Evolutionary conservation across 441 rosid genomes (phyloP).

Genomic region (Arabidopsis hybrid): DNA sequence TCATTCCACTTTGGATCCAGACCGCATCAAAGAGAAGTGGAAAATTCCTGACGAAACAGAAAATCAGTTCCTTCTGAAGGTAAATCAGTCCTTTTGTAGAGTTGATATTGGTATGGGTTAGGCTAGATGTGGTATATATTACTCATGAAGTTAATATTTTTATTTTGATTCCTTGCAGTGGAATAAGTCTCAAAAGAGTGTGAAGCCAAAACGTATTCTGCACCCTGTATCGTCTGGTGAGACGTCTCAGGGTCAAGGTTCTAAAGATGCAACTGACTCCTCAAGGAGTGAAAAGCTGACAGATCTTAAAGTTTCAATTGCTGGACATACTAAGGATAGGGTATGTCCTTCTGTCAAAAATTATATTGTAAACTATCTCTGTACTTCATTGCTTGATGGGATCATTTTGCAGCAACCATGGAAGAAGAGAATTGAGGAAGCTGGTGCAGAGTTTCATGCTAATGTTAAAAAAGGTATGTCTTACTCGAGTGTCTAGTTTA

Average conservation of each 20-base stretch:
- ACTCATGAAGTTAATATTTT: slow-evolving; percentile 25
- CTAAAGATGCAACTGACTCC: slow-evolving; percentile 53
- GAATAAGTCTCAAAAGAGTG: slow-evolving; percentile 80
- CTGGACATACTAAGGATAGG: slow-evolving; percentile 66
- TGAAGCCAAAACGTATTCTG: slow-evolving; percentile 73
- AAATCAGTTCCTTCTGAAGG: slow-evolving; percentile 78
- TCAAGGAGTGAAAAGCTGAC: slow-evolving; percentile 71
- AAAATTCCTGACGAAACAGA: slow-evolving; percentile 75
- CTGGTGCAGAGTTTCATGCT: slow-evolving; percentile 78
- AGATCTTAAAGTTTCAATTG: slow-evolving; percentile 72
- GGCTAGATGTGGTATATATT: slow-evolving; percentile 9
- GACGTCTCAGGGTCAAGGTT: slow-evolving; percentile 55
- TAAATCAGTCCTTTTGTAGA: slow-evolving; percentile 38
- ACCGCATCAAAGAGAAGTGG: slow-evolving; percentile 81
- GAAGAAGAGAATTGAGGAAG: slow-evolving; percentile 80
- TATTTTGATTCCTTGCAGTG: slow-evolving; percentile 64
- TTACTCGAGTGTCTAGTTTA: neutral
- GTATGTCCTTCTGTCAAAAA: slow-evolving; percentile 49
- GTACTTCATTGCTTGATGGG: slow-evolving; percentile 26
- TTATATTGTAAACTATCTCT: neutral
- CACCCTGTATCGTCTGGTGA: slow-evolving; percentile 51
- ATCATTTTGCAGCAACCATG: slow-evolving; percentile 73
- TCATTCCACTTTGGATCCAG: slow-evolving; percentile 74
- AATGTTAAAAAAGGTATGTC: slow-evolving; percentile 77
- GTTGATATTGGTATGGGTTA: slow-evolving; percentile 7